Evolutionary conservation across 208 protist species (phyloP).

Genomic region (Leishmania arabica): DNA sequence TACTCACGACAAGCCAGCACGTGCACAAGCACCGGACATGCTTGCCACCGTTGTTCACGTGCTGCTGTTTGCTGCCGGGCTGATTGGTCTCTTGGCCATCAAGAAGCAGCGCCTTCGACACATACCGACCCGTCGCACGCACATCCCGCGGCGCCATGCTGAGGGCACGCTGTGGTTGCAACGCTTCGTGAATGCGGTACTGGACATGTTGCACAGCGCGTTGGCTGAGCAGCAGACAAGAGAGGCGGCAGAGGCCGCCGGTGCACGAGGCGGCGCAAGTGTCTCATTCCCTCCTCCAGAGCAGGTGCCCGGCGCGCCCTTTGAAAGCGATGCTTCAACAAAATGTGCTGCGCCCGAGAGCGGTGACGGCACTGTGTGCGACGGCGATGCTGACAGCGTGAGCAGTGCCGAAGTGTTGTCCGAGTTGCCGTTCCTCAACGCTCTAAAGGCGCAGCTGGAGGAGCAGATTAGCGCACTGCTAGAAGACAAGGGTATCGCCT

Average conservation of each 20-base stretch:
- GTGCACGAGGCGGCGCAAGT: background rate
- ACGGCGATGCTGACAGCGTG: slow-evolving; percentile 18
- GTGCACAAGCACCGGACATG: slow-evolving; percentile 6
- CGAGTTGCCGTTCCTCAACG: slow-evolving; percentile 26
- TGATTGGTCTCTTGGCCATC: slow-evolving; percentile 54
- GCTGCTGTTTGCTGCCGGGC: slow-evolving; percentile 19
- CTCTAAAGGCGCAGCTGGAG: slow-evolving; percentile 53
- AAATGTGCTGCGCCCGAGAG: background rate
- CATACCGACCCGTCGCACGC: slow-evolving; percentile 69
- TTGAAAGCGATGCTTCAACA: background rate
- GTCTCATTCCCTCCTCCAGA: background rate
- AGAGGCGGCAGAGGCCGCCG: slow-evolving; percentile 9
- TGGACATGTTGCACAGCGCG: slow-evolving; percentile 59
- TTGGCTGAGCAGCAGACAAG: slow-evolving; percentile 26
- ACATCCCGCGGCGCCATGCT: slow-evolving; percentile 73
- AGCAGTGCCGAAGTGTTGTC: slow-evolving; percentile 16
- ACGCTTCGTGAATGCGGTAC: slow-evolving; percentile 52
- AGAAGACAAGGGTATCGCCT: slow-evolving; percentile 82
- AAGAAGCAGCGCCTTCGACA: slow-evolving; percentile 75
- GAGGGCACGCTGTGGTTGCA: slow-evolving; percentile 81
- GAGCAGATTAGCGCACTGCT: slow-evolving; percentile 77
- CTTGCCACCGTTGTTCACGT: slow-evolving; percentile 36
- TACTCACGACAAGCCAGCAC: background rate
- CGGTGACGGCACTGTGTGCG: background rate
- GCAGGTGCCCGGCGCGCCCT: background rate